These are phyloP conservation scores for Cerrena zonata DNA, from an alignment of 1,284 basidiomycete genomes.

Conservation along the genomic window DNA sequence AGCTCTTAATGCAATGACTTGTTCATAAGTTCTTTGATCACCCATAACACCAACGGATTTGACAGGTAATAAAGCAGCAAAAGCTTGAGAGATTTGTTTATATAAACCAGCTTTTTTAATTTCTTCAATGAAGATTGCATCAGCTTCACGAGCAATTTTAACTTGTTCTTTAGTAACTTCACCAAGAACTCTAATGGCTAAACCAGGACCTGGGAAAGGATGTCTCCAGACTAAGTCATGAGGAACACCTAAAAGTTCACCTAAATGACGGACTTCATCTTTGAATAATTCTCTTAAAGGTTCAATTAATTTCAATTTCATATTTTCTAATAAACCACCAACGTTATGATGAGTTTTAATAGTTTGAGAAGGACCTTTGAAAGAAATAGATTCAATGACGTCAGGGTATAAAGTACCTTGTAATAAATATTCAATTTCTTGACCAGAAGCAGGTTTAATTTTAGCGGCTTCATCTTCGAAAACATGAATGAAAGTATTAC, in stretches of 20 bases:
- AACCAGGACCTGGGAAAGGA: slow-evolving; percentile 98
- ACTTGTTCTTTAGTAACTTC: slow-evolving; percentile 92
- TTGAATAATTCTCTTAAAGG: no score
- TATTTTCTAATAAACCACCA: no score
- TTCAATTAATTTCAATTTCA: no score
- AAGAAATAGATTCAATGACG: no score
- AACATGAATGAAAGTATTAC: no score
- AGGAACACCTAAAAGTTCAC: slow-evolving; percentile 88
- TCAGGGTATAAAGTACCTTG: no score
- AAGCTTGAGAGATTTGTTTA: slow-evolving; percentile 93
- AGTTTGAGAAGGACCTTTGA: no score
- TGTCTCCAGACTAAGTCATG: slow-evolving; percentile 91
- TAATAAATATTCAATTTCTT: no score
- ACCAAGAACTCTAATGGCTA: slow-evolving; percentile 97
- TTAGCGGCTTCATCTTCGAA: no score
- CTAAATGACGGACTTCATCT: slow-evolving; percentile 96
- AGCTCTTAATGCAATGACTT: slow-evolving; percentile 87
- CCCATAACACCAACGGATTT: slow-evolving; percentile 98
- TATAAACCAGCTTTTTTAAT: slow-evolving; percentile 90
- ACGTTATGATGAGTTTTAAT: no score
- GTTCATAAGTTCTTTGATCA: slow-evolving; percentile 94
- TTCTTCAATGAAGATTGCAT: slow-evolving; percentile 96
- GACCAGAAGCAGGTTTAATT: no score
- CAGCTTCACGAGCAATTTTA: slow-evolving; percentile 88
- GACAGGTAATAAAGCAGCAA: slow-evolving; percentile 92